Base-by-base conservation (phyloP, 768 basidiomycete genomes). In the Mrakia gelida region DNA sequence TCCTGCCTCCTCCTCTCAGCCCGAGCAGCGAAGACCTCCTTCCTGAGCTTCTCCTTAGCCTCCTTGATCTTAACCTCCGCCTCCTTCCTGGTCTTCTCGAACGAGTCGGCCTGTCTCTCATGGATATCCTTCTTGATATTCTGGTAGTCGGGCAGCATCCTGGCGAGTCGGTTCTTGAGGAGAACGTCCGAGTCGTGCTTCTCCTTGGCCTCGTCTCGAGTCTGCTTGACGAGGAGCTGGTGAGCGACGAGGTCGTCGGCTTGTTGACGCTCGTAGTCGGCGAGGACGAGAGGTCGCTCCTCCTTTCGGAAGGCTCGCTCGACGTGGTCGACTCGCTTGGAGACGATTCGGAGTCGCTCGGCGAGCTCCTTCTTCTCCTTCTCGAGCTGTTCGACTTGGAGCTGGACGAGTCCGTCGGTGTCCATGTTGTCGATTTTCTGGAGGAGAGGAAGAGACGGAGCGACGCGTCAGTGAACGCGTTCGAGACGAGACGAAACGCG, bases 281-380 rank as follows among this genome's bases (percentile, higher is more conserved):
- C 86, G 1, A 88, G 89, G 63, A 98, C 88, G 4, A 98, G 87
- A 0, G 95, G 92, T 9, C 90, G 88, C 83, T 98, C 96, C 71
- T 94, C 95, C 84, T 94, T 94, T 81, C 96, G 91, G 86, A 91
- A 92, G 0, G 95, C 95, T 75, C 95, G 93, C 85, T 98, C 96
- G 83, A 92, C 84, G 85, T 99, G 96, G 83, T 98, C 97, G 81
- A 98, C 89, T 34, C 95, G 91, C 86, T 98, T 98, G 54, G 90
- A 84, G 63, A 91, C 88, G 80, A 95, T 89, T 32, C 94, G 91
- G 70, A 96, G 87, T 30, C 92, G 89, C 81, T 94, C 92, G 77
- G 88, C 88, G 80, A 93, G 87, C 81, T 94, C 92, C 81, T 90
- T 91, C 88, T 95, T 96, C 86, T 98, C 95, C 86, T 96, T 97